Percentiles rank a stretch among this genome's conserved stretches.
These are phyloP conservation scores for Geranium rotundifolium DNA, from an alignment of 345 rosid genomes.

Conservation along the genomic window DNA sequence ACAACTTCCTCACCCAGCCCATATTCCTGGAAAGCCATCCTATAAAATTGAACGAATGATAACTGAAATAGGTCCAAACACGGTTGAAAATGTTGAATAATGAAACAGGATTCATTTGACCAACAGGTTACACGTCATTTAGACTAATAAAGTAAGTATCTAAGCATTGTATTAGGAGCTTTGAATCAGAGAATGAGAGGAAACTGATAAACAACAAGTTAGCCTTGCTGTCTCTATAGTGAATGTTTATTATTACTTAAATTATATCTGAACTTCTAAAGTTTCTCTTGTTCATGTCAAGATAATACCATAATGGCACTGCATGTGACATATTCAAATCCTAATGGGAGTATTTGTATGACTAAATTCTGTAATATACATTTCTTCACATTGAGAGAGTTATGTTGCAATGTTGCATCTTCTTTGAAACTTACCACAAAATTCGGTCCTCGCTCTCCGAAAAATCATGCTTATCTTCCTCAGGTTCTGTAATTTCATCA, in stretches of 20 bases:
- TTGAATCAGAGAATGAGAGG: too few species aligned
- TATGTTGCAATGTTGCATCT: not conserved
- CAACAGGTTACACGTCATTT: too few species aligned
- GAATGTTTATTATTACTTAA: too few species aligned
- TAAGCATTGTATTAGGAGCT: too few species aligned
- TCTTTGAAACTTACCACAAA: constrained; percentile 44
- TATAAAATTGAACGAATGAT: constrained; percentile 20
- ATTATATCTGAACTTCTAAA: too few species aligned
- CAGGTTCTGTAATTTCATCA: constrained; percentile 68
- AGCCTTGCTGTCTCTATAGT: not conserved
- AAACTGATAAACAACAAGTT: not conserved
- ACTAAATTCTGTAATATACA: not conserved
- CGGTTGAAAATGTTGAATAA: too few species aligned
- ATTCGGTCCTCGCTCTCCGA: constrained; percentile 75
- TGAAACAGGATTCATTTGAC: too few species aligned
- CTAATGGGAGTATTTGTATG: too few species aligned
- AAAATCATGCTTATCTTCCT: constrained; percentile 75
- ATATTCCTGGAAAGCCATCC: constrained; percentile 71
- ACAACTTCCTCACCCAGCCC: constrained; percentile 62
- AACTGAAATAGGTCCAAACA: too few species aligned
- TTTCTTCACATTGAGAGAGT: not conserved
- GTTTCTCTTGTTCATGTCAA: too few species aligned
- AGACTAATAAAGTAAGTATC: not conserved
- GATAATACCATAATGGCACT: too few species aligned
- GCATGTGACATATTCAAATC: not conserved